Evolutionary conservation across 257 asterid genomes (phyloP).

Genomic region (Coffea eugenioides): DNA sequence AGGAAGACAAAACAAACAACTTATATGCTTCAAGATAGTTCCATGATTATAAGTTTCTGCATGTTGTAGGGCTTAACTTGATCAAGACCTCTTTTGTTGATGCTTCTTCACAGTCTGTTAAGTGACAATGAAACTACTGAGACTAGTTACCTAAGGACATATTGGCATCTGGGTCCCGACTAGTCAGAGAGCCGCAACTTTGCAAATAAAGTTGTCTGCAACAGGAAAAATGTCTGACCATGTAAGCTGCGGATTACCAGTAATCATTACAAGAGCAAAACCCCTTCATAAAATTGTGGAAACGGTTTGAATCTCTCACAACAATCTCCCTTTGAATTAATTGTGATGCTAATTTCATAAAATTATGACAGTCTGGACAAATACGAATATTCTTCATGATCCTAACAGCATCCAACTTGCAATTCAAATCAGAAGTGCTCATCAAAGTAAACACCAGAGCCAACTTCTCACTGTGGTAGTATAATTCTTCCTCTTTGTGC

Average conservation of each 20-base stretch:
- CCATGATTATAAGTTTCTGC: neutral
- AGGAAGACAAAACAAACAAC: neutral
- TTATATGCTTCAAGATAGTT: neutral
- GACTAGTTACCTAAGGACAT: neutral
- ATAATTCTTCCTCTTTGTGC: conserved; percentile 83
- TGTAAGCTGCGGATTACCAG: conserved; percentile 34
- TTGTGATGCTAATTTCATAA: conserved; percentile 62
- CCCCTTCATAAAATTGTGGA: conserved; percentile 68
- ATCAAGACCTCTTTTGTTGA: neutral
- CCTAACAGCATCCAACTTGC: conserved; percentile 29
- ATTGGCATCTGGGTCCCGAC: neutral
- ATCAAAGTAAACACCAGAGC: conserved; percentile 64
- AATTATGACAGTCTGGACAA: conserved; percentile 78
- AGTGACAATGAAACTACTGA: neutral
- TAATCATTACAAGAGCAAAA: conserved; percentile 77
- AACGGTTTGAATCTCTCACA: conserved; percentile 73
- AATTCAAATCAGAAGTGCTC: conserved; percentile 25
- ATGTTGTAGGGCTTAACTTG: neutral
- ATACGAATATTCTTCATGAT: conserved; percentile 61
- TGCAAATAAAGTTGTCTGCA: neutral
- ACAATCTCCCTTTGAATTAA: conserved; percentile 49
- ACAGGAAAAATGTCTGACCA: neutral
- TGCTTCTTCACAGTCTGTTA: neutral
- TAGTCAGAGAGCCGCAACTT: neutral
- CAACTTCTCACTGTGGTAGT: conserved; percentile 79